Conservation (phyloP, 345 rosid genomes). For the Anastatica hierochuntica region DNA sequence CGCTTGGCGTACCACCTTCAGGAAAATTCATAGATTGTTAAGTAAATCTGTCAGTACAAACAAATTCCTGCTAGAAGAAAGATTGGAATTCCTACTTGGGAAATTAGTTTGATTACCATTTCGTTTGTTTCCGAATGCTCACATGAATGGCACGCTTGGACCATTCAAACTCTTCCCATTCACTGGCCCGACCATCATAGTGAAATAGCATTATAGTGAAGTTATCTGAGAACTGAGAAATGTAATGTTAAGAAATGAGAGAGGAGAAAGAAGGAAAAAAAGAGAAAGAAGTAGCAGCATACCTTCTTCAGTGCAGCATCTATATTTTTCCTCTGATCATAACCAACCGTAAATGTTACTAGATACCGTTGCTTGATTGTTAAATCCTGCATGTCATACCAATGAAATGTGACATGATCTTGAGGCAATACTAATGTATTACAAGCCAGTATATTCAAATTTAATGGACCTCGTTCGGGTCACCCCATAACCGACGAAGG, state of each 20-base stretch:
- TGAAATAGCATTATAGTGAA: slow-evolving; percentile 85
- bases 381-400: slow-evolving; percentile 57
- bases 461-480: slow-evolving; percentile 61
- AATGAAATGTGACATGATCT: neutral
- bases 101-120: slow-evolving; percentile 50
- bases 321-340: slow-evolving; percentile 61
- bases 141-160: slow-evolving; percentile 86
- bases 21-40: slow-evolving; percentile 4
- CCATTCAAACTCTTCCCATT: slow-evolving; percentile 96
- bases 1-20: slow-evolving; percentile 95
- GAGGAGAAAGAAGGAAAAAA: neutral
- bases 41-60: slow-evolving; percentile 2
- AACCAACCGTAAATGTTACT: slow-evolving; percentile 88
- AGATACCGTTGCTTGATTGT: slow-evolving; percentile 53
- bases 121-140: slow-evolving; percentile 72
- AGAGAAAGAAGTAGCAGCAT: neutral
- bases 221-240: slow-evolving; percentile 80
- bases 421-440: neutral
- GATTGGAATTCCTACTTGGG: neutral
- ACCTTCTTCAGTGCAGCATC: slow-evolving; percentile 85
- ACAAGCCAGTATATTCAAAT: neutral
- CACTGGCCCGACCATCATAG: slow-evolving; percentile 73
- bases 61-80: slow-evolving; percentile 4
- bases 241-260: neutral
- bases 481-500: slow-evolving; percentile 75